Evolutionary conservation across 345 rosid species (phyloP), one percentile per base, ranked within the genome.

Genomic region (Firmiana major): DNA sequence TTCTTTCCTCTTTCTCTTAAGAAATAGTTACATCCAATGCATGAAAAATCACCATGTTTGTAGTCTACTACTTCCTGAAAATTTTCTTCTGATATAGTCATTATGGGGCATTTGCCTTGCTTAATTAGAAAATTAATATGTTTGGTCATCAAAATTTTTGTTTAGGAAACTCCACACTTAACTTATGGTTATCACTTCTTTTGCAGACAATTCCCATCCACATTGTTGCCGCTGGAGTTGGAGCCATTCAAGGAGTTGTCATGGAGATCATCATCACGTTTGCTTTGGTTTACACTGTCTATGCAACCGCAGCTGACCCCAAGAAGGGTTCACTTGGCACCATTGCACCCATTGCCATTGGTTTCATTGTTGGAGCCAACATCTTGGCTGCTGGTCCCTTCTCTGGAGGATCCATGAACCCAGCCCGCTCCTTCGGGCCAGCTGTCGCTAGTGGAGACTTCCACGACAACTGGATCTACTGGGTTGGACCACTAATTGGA

Each of bases 361-460:
- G 98, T 2, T 88, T 95, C 86, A 92, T 95, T 9, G 98, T 95
- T 1, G 99, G 98, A 42, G 98, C 99, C 83, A 95, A 95, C 89
- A 95, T 93, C 79, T 80, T 91, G 74, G 99, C 97, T 0, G 96
- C 94, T 13, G 99, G 99, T 71, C 99, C 99, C 38, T 95, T 95
- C 87, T 93, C 97, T 0, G 98, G 97, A n/a, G 98, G 97, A 21
- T 93, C 99, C 63, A 95, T 93, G 99, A 95, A 95, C 91, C 97
- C 99, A 0, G 99, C 98, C 19, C 94, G 97, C 6, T 93, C 99
- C 28, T 95, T 95, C 34, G 99, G 99, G 48, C 99, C 97, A 1
- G 98, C 98, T 0, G 96, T 95, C 43, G 93, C 78, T 2, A 93
- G 94, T 1, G 97, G 98, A 2, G 88, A 94, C 81, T 94, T 85